Conservation (phyloP, 371 early-diverging fungal genomes). For the Nematocida homosporus region DNA sequence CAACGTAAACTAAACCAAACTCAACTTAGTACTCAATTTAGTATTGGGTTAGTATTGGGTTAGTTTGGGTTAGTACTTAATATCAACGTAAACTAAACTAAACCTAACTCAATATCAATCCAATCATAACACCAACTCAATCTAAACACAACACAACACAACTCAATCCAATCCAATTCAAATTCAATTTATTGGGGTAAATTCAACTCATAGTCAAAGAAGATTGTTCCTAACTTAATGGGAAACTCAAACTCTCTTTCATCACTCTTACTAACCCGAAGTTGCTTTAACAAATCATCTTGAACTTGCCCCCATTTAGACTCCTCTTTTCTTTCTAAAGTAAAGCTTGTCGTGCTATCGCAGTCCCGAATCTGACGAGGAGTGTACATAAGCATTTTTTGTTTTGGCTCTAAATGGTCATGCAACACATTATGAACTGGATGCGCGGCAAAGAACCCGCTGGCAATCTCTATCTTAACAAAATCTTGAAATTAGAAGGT, state of each 20-base stretch:
- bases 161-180: background rate
- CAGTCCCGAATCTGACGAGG: background rate
- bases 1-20: no score
- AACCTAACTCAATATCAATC: no score
- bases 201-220: no score
- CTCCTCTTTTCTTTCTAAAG: background rate
- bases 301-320: background rate
- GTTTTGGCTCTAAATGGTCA: slow-evolving; percentile 40
- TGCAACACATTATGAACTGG: slow-evolving; percentile 41
- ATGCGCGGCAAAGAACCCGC: background rate
- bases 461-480: slow-evolving; percentile 43
- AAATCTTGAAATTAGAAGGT: slow-evolving; percentile 3
- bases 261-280: no score
- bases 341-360: no score
- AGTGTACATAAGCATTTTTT: background rate
- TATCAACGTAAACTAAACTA: no score
- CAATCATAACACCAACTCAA: background rate
- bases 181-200: no score
- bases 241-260: background rate
- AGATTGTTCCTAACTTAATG: no score
- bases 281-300: no score
- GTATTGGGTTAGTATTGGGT: no score
- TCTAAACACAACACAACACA: background rate
- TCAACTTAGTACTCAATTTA: no score
- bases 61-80: no score